Percentiles rank a stretch among this genome's conserved stretches.
phyloP scores from a whole-genome alignment of 169 alveolate genomes.

The Babesia gibsoni region DNA sequence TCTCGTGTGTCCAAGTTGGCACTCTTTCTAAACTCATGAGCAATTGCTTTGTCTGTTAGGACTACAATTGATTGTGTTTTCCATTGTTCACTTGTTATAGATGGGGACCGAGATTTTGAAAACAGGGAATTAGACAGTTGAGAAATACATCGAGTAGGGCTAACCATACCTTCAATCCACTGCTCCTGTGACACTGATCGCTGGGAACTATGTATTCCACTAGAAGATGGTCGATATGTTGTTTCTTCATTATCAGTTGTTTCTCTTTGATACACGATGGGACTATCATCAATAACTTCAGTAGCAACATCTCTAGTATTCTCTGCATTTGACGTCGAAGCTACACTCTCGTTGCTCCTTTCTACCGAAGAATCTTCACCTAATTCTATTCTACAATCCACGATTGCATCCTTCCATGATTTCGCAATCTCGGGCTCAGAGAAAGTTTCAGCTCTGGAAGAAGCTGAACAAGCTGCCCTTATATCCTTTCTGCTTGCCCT shows the following conservation, averaged over 20 bases:
- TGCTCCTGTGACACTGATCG: background rate
- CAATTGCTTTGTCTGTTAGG: constrained; percentile 20
- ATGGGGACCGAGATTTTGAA: background rate
- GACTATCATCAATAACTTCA: background rate
- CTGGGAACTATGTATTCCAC: constrained; percentile 17
- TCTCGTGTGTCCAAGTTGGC: background rate
- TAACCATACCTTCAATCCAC: background rate
- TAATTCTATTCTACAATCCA: constrained; percentile 15
- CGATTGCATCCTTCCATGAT: constrained; percentile 23
- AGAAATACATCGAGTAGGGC: background rate
- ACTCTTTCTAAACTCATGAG: background rate
- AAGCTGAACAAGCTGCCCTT: background rate
- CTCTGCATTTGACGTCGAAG: no score
- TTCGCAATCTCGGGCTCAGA: background rate
- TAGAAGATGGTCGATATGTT: constrained; percentile 9
- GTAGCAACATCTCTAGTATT: background rate
- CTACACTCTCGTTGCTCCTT: background rate
- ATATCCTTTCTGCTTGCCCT: background rate
- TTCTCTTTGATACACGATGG: background rate
- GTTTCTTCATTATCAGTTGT: background rate
- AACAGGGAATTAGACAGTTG: background rate
- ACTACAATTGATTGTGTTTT: background rate
- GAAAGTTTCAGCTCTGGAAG: background rate
- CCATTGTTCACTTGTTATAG: background rate
- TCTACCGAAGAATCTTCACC: no score